Evolutionary conservation across 345 rosid species (phyloP), one percentile per base, ranked within the genome.

Genomic region (Pelargonium nanum): DNA sequence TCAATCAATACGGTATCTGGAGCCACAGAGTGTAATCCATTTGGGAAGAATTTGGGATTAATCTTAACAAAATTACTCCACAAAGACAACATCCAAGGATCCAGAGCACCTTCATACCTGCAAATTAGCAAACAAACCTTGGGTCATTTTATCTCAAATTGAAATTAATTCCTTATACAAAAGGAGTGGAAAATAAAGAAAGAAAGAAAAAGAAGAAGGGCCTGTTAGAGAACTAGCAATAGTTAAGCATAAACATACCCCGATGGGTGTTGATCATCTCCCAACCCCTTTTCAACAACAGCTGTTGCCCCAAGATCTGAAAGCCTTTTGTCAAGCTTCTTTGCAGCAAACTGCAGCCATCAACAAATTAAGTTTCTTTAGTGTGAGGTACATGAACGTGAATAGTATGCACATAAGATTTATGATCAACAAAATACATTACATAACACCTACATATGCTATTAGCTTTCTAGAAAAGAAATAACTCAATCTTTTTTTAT

Each of bases 201-300:
- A 28, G 32, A 28, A 28, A 28, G 32, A 28, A 7, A 28, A 28
- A 28, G 7, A 28, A 28, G 32, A 28, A 7, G 32, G 4, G 7
- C 7, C 32, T 28, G 3, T 28, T 28, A 28, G 32, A 28, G 7
- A 28, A 28, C 7, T 28, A 28, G 32, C 4, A 2, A 28, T 2
- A 7, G 3, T 28, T 28, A 7, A 28, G 3, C 48, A 40, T 26
- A 61, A 74, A 45, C 78, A 66, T 93, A 93, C 99, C 99, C 97
- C 75, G 97, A 87, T 73, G 89, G 94, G 71, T 89, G 96, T 68
- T 93, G 96, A 70, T 93, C 97, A 76, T 93, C 94, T 57, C 99
- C 99, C 65, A 93, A 78, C 67, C 99, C 91, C 75, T 80, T 84
- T 62, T 84, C 96, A 75, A 87, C 51, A 70, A 89, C 67, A 65